Percentiles rank a stretch among this genome's conserved stretches.
These are phyloP conservation scores for Daldinia loculata DNA, from an alignment of 495 filamentous ascomycete genomes.

Conservation along the genomic window DNA sequence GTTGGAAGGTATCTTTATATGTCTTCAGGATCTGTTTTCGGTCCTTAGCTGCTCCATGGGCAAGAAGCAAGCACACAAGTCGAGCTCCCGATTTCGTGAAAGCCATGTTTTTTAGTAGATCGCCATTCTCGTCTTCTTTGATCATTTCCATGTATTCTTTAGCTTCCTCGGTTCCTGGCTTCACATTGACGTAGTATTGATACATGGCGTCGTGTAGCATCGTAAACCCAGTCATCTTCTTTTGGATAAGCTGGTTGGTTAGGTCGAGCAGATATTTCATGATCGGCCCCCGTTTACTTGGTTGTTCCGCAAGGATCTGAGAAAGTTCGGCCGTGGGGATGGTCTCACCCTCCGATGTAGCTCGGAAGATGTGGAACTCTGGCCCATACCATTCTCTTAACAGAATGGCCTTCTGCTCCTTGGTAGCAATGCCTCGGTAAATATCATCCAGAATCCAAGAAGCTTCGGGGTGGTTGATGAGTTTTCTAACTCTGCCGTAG, in stretches of 20 bases:
- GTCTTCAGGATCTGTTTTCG: conserved; percentile 85
- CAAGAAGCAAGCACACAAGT: conserved; percentile 80
- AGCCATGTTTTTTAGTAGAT: conserved; percentile 90
- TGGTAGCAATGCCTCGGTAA: conserved; percentile 84
- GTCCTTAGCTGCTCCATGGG: conserved; percentile 89
- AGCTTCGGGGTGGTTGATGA: conserved; percentile 95
- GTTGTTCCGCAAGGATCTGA: conserved; percentile 74
- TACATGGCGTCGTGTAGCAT: conserved; percentile 98
- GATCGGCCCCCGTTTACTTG: conserved; percentile 85
- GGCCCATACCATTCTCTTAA: conserved; percentile 97
- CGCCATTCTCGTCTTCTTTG: conserved; percentile 87
- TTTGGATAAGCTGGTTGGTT: conserved; percentile 90
- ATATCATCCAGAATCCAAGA: conserved; percentile 98
- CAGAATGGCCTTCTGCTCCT: conserved; percentile 81
- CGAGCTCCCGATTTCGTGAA: conserved; percentile 90
- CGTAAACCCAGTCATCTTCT: conserved; percentile 93
- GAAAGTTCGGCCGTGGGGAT: conserved; percentile 64
- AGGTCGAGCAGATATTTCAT: conserved; percentile 85
- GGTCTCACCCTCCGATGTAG: conserved; percentile 57
- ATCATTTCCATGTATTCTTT: conserved; percentile 89
- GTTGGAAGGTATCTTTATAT: conserved; percentile 84
- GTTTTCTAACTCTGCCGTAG: conserved; percentile 86
- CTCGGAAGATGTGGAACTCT: conserved; percentile 85
- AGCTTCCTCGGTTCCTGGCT: conserved; percentile 76
- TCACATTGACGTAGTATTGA: conserved; percentile 87